These are phyloP conservation scores for Lagenaria siceraria DNA, from an alignment of 306 rosid genomes.

Conservation along the genomic window DNA sequence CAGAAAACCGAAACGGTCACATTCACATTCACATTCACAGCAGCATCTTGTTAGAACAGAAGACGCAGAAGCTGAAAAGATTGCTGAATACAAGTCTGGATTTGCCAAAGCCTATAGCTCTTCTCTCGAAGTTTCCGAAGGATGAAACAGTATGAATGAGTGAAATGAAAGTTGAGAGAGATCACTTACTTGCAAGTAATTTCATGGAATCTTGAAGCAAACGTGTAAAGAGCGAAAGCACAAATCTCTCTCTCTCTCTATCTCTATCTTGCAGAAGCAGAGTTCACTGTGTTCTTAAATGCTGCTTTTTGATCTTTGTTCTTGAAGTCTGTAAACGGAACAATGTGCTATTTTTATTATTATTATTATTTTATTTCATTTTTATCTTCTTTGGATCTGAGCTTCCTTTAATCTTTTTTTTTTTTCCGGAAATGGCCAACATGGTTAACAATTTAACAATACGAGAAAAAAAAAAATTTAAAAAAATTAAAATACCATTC, in stretches of 20 bases:
- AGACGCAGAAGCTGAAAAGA: background rate
- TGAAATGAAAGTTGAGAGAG: background rate
- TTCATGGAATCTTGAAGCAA: conserved; percentile 19
- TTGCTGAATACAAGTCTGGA: background rate
- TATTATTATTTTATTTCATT: background rate
- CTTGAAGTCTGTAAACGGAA: background rate
- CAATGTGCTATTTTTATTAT: background rate
- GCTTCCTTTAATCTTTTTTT: background rate
- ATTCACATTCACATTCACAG: background rate
- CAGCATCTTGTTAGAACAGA: background rate
- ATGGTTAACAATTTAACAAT: too few species aligned
- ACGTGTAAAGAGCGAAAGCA: conserved; percentile 22
- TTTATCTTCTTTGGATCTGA: background rate
- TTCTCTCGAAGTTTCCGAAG: background rate
- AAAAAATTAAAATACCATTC: too few species aligned
- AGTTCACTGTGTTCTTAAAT: conserved; percentile 1
- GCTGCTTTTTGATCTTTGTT: background rate
- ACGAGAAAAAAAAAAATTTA: too few species aligned
- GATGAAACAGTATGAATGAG: conserved; percentile 12
- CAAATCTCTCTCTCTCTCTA: background rate
- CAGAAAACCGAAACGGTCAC: background rate
- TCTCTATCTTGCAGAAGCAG: background rate
- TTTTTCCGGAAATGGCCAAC: background rate
- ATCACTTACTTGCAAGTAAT: background rate
- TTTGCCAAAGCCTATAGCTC: background rate